Conservation (phyloP, 2,329 filamentous ascomycete species). For the Curvularia eragrostidis region DNA sequence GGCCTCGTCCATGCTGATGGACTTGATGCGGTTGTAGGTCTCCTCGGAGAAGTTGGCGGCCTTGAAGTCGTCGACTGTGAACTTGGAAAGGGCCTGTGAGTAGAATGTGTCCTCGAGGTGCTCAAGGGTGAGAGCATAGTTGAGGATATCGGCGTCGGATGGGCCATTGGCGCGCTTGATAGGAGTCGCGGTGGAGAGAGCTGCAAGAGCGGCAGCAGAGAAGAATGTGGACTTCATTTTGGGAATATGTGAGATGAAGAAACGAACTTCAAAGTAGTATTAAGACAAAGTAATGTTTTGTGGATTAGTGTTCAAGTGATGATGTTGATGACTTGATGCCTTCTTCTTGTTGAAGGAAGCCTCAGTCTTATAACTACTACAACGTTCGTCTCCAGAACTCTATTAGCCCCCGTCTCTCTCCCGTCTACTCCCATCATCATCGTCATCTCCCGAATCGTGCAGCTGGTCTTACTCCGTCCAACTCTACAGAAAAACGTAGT, state of each 20-base stretch:
- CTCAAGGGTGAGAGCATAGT: constrained; percentile 56
- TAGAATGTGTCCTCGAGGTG: constrained; percentile 68
- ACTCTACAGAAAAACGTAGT: not conserved
- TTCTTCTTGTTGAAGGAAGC: not conserved
- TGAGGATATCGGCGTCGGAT: constrained; percentile 46
- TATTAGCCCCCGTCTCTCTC: not conserved
- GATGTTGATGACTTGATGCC: not conserved
- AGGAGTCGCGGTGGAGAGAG: constrained; percentile 28
- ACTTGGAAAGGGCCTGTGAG: constrained; percentile 64
- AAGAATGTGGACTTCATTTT: constrained; percentile 26
- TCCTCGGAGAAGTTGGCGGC: constrained; percentile 46
- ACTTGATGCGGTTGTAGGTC: constrained; percentile 65
- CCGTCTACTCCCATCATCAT: not conserved
- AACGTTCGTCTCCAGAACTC: not conserved
- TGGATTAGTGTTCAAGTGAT: constrained; percentile 3
- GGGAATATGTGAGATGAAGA: constrained; percentile 6
- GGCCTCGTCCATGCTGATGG: constrained; percentile 64
- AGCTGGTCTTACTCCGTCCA: not conserved
- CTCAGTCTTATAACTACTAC: not conserved
- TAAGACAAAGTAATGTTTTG: constrained; percentile 6
- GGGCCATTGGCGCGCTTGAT: constrained; percentile 34
- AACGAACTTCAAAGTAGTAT: not conserved
- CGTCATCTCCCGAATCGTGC: not conserved
- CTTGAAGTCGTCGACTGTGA: constrained; percentile 46
- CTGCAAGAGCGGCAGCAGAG: constrained; percentile 19